A percentile compares a stretch with the other conserved stretches of the same genome.
Conservation (phyloP, 2,329 filamentous ascomycete species). For the Aspergillus jensenii region DNA sequence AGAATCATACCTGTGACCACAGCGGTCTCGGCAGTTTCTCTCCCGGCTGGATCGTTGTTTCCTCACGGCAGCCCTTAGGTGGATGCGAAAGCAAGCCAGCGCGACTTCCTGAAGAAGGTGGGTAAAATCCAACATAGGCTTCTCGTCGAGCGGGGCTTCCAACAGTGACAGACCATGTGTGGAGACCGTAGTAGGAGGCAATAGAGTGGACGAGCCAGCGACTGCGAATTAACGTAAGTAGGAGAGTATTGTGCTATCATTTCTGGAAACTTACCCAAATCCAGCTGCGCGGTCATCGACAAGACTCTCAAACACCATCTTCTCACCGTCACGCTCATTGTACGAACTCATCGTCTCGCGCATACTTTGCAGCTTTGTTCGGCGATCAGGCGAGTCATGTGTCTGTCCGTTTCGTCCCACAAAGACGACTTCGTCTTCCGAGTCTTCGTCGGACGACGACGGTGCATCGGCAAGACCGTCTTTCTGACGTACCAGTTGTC, state of each 20-base stretch:
- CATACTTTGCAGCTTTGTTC: slow-evolving; percentile 52
- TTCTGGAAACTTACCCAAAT: slow-evolving; percentile 66
- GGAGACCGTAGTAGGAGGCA: slow-evolving; percentile 85
- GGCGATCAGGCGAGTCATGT: slow-evolving; percentile 58
- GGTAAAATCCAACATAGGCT: slow-evolving; percentile 73
- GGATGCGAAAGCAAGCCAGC: slow-evolving; percentile 26
- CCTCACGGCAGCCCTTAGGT: slow-evolving; percentile 25
- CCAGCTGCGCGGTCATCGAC: slow-evolving; percentile 73
- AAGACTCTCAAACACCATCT: slow-evolving; percentile 77
- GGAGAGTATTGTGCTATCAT: background rate
- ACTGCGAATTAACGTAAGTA: slow-evolving; percentile 44
- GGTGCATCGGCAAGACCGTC: slow-evolving; percentile 48
- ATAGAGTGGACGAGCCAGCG: slow-evolving; percentile 94
- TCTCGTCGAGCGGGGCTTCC: slow-evolving; percentile 71
- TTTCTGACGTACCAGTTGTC: slow-evolving; percentile 49
- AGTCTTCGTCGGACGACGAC: slow-evolving; percentile 45
- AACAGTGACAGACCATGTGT: slow-evolving; percentile 76
- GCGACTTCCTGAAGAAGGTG: slow-evolving; percentile 32
- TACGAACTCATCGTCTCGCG: slow-evolving; percentile 27
- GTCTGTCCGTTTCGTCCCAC: slow-evolving; percentile 68
- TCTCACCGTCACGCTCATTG: slow-evolving; percentile 55
- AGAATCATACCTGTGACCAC: slow-evolving; percentile 35
- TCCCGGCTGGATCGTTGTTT: slow-evolving; percentile 32
- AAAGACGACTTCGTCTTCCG: slow-evolving; percentile 90
- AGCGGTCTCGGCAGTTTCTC: slow-evolving; percentile 39